Percentiles rank a stretch among this genome's conserved stretches.
phyloP scores from a whole-genome alignment of 495 filamentous ascomycete genomes.

The Xylaria bambusicola region DNA sequence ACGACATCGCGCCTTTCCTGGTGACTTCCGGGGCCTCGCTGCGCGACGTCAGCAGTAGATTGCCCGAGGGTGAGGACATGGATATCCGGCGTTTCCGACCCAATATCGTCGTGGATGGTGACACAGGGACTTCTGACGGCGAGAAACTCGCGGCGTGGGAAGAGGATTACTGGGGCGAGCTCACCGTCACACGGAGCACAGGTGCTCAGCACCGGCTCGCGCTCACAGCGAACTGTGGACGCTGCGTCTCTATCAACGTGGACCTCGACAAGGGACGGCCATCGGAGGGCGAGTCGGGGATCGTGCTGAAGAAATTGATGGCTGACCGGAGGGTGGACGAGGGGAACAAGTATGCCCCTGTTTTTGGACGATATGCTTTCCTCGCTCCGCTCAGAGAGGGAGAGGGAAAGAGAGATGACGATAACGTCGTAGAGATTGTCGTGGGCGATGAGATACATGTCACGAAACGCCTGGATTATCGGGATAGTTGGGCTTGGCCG shows the following conservation, averaged over 20 bases:
- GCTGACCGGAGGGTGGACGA: slow-evolving; percentile 75
- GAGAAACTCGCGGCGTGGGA: slow-evolving; percentile 64
- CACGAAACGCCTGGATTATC: slow-evolving; percentile 55
- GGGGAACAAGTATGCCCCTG: slow-evolving; percentile 72
- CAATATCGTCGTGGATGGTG: slow-evolving; percentile 73
- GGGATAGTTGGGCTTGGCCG: slow-evolving; percentile 57
- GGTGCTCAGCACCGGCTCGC: slow-evolving; percentile 48
- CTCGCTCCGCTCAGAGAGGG: slow-evolving; percentile 33
- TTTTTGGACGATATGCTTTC: slow-evolving; percentile 85
- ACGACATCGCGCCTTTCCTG: slow-evolving; percentile 77
- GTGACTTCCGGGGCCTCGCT: slow-evolving; percentile 72
- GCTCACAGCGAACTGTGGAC: slow-evolving; percentile 76
- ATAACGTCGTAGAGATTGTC: slow-evolving; percentile 41
- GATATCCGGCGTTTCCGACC: slow-evolving; percentile 82
- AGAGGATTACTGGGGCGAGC: slow-evolving; percentile 84
- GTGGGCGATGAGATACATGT: slow-evolving; percentile 75
- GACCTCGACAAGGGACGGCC: slow-evolving; percentile 75
- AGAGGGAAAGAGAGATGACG: not conserved
- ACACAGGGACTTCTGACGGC: slow-evolving; percentile 46
- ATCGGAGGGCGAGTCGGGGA: slow-evolving; percentile 63
- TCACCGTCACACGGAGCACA: slow-evolving; percentile 40
- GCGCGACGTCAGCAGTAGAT: slow-evolving; percentile 60
- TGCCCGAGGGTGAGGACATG: slow-evolving; percentile 58
- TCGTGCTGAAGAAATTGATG: slow-evolving; percentile 74
- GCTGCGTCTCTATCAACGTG: slow-evolving; percentile 79